A percentile compares a stretch with the other conserved stretches of the same genome.
Evolutionary conservation across 768 basidiomycete genomes (phyloP).

Genomic region (Leccinum broughii): DNA sequence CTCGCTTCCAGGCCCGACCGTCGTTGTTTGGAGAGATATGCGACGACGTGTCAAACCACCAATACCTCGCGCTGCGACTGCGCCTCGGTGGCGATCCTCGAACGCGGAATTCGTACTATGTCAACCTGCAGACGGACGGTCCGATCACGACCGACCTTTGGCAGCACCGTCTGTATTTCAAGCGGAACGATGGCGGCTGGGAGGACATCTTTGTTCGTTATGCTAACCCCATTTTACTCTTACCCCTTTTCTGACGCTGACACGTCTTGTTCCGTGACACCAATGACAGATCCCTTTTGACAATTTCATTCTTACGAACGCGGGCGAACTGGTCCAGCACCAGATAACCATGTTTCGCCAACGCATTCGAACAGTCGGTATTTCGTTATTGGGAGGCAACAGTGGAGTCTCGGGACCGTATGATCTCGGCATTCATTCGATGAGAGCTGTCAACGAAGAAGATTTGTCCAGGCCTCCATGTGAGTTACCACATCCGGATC

Average conservation of each 20-base stretch:
- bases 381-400: slow-evolving; percentile 85
- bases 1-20: slow-evolving; percentile 56
- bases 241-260: slow-evolving; percentile 3
- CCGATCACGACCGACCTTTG: slow-evolving; percentile 83
- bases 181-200: slow-evolving; percentile 65
- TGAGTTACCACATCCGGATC: slow-evolving; percentile 18
- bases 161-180: slow-evolving; percentile 90
- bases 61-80: slow-evolving; percentile 78
- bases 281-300: slow-evolving; percentile 72
- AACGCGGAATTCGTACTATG: slow-evolving; percentile 84
- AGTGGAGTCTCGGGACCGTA: slow-evolving; percentile 72
- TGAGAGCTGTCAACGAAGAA: slow-evolving; percentile 79
- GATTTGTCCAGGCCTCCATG: slow-evolving; percentile 43
- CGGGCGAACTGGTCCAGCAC: slow-evolving; percentile 64
- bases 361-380: slow-evolving; percentile 76
- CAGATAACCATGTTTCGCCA: slow-evolving; percentile 78
- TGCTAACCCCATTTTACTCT: neutral
- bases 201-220: slow-evolving; percentile 77
- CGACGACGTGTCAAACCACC: slow-evolving; percentile 82
- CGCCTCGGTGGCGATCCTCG: slow-evolving; percentile 75
- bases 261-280: neutral
- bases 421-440: slow-evolving; percentile 80
- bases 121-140: slow-evolving; percentile 91
- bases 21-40: slow-evolving; percentile 83
- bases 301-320: slow-evolving; percentile 72